phyloP scores from a whole-genome alignment of 2,329 filamentous ascomycete genomes.

The Bipolaris zeicola region DNA sequence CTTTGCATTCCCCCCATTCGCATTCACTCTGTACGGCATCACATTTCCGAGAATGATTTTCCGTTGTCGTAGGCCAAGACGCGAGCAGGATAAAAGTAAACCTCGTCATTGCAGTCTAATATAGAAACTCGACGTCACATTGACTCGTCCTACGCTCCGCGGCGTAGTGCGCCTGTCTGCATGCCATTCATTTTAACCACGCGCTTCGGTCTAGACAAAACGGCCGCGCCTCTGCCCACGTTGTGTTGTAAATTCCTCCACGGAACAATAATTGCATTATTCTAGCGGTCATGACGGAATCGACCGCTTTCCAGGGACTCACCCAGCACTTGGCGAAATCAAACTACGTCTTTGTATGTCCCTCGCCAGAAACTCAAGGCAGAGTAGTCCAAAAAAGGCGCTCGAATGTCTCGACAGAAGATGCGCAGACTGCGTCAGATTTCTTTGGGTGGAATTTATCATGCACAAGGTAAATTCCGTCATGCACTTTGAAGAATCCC shows the following conservation, averaged over 20 bases:
- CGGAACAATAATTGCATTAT: conserved; percentile 7
- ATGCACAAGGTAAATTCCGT: conserved; percentile 20
- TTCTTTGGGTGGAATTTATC: conserved; percentile 33
- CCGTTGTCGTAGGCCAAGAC: neutral
- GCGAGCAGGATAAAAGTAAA: conserved; percentile 1
- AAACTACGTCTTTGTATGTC: conserved; percentile 27
- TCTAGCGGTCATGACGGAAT: conserved; percentile 15
- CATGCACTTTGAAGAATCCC: neutral
- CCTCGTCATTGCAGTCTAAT: neutral
- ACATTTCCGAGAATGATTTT: neutral
- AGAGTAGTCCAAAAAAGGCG: conserved; percentile 25
- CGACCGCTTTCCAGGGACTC: conserved; percentile 18
- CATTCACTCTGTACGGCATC: neutral
- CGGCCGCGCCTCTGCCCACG: neutral
- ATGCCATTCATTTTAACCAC: neutral
- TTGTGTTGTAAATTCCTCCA: conserved; percentile 5
- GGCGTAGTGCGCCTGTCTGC: neutral
- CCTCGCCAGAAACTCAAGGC: conserved; percentile 28
- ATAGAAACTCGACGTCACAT: conserved; percentile 23
- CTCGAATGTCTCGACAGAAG: conserved; percentile 16
- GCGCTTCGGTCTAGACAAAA: neutral
- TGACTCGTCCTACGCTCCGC: conserved; percentile 19
- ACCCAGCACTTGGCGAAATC: conserved; percentile 18
- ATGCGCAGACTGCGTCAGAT: conserved; percentile 24
- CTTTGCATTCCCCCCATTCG: neutral